A percentile compares a stretch with the other conserved stretches of the same genome.
Conservation (phyloP, 371 early-diverging fungal species). For the Circinella minor region DNA sequence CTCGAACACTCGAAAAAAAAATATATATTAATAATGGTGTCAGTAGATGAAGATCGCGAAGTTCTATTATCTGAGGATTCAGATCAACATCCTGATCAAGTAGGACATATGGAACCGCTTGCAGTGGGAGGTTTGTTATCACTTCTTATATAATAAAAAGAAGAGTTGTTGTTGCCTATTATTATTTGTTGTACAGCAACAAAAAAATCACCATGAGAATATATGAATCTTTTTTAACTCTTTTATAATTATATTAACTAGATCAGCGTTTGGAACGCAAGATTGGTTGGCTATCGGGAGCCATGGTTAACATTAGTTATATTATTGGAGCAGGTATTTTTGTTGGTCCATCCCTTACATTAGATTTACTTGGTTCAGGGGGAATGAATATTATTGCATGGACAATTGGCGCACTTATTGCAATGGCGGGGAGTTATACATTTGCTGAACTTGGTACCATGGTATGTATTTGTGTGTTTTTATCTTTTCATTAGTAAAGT, state of each 20-base stretch:
- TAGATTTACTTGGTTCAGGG: conserved; percentile 45
- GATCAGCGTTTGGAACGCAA: conserved; percentile 47
- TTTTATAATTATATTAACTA: conserved; percentile 9
- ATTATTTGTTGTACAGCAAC: background rate
- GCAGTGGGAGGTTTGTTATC: conserved; percentile 38
- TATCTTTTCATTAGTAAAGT: background rate
- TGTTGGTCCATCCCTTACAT: conserved; percentile 42
- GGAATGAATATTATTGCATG: conserved; percentile 48
- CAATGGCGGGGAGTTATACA: conserved; percentile 40
- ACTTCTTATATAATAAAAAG: too few species aligned
- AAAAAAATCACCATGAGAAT: background rate
- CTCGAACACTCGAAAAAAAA: background rate
- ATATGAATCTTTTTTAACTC: too few species aligned
- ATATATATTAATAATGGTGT: background rate
- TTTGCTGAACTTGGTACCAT: conserved; percentile 54
- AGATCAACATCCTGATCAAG: conserved; percentile 19
- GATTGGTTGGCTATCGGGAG: conserved; percentile 47
- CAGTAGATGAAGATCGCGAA: conserved; percentile 12
- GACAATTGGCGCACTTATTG: conserved; percentile 39
- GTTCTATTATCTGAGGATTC: background rate
- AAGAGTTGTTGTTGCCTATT: too few species aligned
- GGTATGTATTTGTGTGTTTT: conserved; percentile 22
- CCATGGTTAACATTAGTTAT: conserved; percentile 49
- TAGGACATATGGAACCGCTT: conserved; percentile 41
- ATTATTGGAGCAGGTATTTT: conserved; percentile 53